Percentiles rank a stretch among this genome's conserved stretches.
Evolutionary conservation across 441 rosid species (phyloP).

Genomic region (Bruguiera hainesii): DNA sequence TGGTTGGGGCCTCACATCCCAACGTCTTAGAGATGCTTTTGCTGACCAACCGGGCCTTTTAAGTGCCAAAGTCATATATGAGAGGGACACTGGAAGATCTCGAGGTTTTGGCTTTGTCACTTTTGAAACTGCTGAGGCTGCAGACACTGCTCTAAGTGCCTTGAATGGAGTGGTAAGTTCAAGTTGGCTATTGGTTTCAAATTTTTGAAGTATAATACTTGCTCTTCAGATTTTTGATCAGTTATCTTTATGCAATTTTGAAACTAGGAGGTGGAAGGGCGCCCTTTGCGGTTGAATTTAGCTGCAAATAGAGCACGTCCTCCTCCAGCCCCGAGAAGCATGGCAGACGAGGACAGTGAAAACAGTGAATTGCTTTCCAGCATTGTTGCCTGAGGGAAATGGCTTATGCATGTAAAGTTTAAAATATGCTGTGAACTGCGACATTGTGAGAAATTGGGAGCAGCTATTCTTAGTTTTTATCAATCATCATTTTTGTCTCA

Average conservation of each 20-base stretch:
- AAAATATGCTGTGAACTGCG: not conserved
- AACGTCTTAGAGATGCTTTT: slow-evolving; percentile 69
- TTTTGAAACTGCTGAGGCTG: slow-evolving; percentile 57
- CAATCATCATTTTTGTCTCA: not conserved
- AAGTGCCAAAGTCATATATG: slow-evolving; percentile 77
- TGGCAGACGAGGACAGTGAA: slow-evolving; percentile 30
- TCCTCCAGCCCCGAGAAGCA: slow-evolving; percentile 25
- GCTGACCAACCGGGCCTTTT: slow-evolving; percentile 59
- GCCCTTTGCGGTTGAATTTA: slow-evolving; percentile 63
- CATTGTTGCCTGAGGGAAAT: slow-evolving; percentile 32
- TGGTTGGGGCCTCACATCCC: slow-evolving; percentile 73
- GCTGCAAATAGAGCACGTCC: slow-evolving; percentile 53
- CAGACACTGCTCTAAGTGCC: slow-evolving; percentile 42
- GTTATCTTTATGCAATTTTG: slow-evolving; percentile 8
- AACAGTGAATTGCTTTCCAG: slow-evolving; percentile 48
- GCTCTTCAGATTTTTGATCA: slow-evolving; percentile 9
- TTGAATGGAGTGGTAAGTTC: slow-evolving; percentile 69
- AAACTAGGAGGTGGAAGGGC: slow-evolving; percentile 87
- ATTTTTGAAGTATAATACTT: slow-evolving; percentile 6
- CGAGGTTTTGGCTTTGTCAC: slow-evolving; percentile 83
- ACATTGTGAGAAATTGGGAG: not conserved
- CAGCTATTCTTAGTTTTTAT: not conserved
- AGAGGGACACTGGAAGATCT: slow-evolving; percentile 69
- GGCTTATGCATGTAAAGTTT: not conserved
- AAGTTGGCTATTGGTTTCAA: slow-evolving; percentile 9